phyloP scores from a whole-genome alignment of 1,284 basidiomycete species.

The Lignosus rhinocerotis region DNA sequence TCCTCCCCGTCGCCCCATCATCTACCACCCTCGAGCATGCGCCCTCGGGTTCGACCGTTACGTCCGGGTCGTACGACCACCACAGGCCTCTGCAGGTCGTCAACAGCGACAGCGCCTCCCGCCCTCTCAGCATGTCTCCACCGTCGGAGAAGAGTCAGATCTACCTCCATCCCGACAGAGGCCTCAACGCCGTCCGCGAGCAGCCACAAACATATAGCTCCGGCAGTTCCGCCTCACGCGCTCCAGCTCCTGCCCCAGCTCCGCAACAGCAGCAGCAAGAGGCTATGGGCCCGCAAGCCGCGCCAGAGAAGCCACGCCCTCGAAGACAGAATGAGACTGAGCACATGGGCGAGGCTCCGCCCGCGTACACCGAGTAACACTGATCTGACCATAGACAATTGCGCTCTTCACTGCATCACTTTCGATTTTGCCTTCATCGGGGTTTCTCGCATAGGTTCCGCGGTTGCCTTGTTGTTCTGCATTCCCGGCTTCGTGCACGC shows the following conservation, averaged over 20 bases:
- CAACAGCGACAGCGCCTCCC: neutral
- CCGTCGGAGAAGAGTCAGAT: conserved; percentile 8
- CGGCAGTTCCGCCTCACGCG: neutral
- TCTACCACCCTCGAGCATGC: neutral
- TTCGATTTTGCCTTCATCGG: no score
- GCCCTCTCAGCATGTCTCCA: neutral
- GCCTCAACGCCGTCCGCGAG: conserved; percentile 2
- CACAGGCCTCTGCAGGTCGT: neutral
- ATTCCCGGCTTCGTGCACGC: no score
- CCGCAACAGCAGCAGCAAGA: neutral
- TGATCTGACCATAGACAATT: neutral
- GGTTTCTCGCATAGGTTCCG: no score
- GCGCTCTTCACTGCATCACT: no score
- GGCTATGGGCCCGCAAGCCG: neutral
- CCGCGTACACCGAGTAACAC: neutral
- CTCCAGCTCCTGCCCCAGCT: neutral
- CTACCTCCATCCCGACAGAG: conserved; percentile 14
- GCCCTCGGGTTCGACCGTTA: conserved; percentile 2
- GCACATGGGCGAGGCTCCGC: neutral
- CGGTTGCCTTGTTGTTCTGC: no score
- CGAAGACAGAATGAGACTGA: neutral
- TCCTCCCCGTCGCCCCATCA: neutral
- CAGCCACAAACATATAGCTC: neutral
- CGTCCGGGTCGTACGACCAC: neutral
- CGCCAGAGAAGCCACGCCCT: neutral